Percentiles rank a stretch among this genome's conserved stretches.
phyloP scores from a whole-genome alignment of 2,329 filamentous ascomycete species.

The Chaetomium strumarium region DNA sequence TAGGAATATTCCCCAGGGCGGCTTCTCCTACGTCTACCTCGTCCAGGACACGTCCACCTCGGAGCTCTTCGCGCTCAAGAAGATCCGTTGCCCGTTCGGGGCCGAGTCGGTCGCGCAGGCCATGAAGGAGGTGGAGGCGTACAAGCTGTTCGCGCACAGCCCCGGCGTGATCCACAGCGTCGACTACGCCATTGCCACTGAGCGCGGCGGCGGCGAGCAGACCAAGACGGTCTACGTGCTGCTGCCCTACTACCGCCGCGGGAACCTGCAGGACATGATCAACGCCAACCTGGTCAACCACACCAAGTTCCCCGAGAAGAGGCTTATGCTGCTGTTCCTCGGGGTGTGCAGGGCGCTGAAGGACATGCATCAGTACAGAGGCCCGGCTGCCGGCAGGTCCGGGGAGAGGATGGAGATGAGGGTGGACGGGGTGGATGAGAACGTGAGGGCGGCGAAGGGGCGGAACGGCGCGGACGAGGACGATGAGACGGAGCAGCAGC shows the following conservation, averaged over 20 bases:
- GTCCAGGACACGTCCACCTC: constrained; percentile 84
- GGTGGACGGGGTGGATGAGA: constrained; percentile 33
- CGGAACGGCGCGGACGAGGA: constrained; percentile 52
- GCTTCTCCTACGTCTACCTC: constrained; percentile 98
- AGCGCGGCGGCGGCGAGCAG: constrained; percentile 54
- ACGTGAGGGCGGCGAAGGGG: constrained; percentile 33
- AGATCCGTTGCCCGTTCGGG: constrained; percentile 97
- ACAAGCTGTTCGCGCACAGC: constrained; percentile 77
- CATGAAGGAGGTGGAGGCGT: constrained; percentile 95
- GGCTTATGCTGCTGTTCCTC: constrained; percentile 83
- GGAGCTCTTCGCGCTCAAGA: constrained; percentile 90
- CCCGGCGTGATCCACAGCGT: constrained; percentile 81
- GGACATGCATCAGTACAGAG: constrained; percentile 85
- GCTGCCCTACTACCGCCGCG: constrained; percentile 88
- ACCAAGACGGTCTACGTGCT: constrained; percentile 96
- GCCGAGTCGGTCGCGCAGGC: constrained; percentile 92
- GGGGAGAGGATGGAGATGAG: constrained; percentile 49
- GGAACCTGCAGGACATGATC: constrained; percentile 96
- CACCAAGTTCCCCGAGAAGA: constrained; percentile 78
- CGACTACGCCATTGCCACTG: constrained; percentile 75
- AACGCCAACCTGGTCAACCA: constrained; percentile 98
- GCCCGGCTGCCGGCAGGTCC: constrained; percentile 24
- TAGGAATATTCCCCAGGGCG: constrained; percentile 58
- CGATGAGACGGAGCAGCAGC: constrained; percentile 68
- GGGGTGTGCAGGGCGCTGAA: constrained; percentile 85